Evolutionary conservation across 306 rosid species (phyloP), one percentile per base, ranked within the genome.

Genomic region (Prunus fruticosa): DNA sequence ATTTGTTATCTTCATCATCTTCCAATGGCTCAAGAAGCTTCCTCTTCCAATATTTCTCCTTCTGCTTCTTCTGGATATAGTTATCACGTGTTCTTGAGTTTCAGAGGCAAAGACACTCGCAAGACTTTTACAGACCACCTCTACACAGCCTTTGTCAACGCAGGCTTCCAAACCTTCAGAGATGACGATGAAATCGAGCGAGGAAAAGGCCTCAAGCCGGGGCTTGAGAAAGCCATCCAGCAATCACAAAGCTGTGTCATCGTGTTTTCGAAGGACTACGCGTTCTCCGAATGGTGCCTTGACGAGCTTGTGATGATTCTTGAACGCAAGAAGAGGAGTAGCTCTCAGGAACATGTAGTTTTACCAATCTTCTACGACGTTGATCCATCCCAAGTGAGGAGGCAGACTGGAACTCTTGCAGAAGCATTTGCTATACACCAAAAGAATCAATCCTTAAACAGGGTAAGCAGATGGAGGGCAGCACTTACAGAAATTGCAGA

Each of bases 241-340:
- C 16, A 27, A 20, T 69, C 74, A 10, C 38, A 14, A 19, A 69
- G 41, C 16, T 50, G 46, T 14, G 60, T 69, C 5, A 19, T 69
- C 8, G 74, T 69, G 22, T 69, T 69, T 4, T 69, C 74, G 3
- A 51, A 70, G 8, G 27, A 70, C 28, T 70, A 70, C 0, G 74
- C 74, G 1, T 27, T 45, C 52, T 70, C 74, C 2, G 2, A 2
- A 1, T 70, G 74, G 74, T 70, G 74, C 47, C 74, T 70, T 27
- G 62, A 70, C 43, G 74, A 70, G 47, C 74, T 70, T 50, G 43
- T 32, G 9, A 18, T 49, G 74, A 70, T 70, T 2, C 22, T 70
- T 22, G 27, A 28, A 10, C 62, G 11, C 25, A 50, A 53, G 27
- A 70, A 12, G 18, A 51, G 27, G 0, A 1, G 16, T 0, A 0